A percentile compares a stretch with the other conserved stretches of the same genome.
phyloP scores from a whole-genome alignment of 2,329 filamentous ascomycete genomes.

The Aspergillus sp. region DNA sequence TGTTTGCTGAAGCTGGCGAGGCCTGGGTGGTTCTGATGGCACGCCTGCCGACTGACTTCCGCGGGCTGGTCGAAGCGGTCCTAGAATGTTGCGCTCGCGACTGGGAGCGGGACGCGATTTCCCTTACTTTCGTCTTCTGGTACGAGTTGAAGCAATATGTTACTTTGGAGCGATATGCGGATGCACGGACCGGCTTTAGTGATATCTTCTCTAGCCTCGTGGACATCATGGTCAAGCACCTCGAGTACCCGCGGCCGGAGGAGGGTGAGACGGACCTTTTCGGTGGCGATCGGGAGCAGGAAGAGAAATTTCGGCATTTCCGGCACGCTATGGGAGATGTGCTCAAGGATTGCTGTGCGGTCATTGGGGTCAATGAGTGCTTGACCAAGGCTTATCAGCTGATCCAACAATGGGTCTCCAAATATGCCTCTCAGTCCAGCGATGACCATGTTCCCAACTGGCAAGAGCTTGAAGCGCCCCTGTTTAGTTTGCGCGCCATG shows the following conservation, averaged over 20 bases:
- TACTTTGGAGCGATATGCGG: constrained; percentile 83
- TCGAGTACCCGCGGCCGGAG: constrained; percentile 82
- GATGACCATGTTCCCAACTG: constrained; percentile 81
- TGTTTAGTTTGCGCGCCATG: constrained; percentile 95
- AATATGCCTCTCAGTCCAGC: constrained; percentile 74
- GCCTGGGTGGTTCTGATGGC: constrained; percentile 93
- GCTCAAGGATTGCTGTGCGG: constrained; percentile 93
- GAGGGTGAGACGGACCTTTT: constrained; percentile 81
- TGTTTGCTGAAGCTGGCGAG: constrained; percentile 91
- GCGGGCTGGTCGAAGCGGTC: constrained; percentile 81
- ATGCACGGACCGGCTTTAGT: constrained; percentile 73
- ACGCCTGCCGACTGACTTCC: constrained; percentile 77
- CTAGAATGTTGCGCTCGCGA: constrained; percentile 90
- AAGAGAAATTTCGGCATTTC: constrained; percentile 97
- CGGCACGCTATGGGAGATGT: constrained; percentile 97
- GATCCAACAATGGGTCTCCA: constrained; percentile 85
- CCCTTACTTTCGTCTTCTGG: constrained; percentile 96
- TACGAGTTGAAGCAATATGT: constrained; percentile 97
- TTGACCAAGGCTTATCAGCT: constrained; percentile 82
- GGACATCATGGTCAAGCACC: constrained; percentile 86
- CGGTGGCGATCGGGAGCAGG: constrained; percentile 90
- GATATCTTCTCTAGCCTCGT: constrained; percentile 88
- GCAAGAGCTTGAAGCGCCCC: constrained; percentile 92
- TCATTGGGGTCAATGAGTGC: constrained; percentile 90
- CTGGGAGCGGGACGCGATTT: constrained; percentile 85